These are phyloP conservation scores for Grigorovia transvaalensis DNA, from an alignment of 805 yeast genomes.

Conservation along the genomic window DNA sequence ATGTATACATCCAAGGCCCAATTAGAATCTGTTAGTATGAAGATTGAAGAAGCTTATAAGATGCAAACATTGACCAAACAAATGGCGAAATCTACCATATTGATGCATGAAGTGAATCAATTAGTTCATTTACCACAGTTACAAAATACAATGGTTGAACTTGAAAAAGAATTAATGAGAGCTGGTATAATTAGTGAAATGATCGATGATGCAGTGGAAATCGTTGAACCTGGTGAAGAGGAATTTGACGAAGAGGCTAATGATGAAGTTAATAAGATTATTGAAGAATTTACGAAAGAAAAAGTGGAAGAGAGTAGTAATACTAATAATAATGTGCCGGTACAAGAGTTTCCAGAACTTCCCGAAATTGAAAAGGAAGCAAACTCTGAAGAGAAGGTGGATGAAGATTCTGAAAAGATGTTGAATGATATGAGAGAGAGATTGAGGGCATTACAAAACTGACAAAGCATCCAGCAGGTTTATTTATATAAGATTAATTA, in stretches of 20 bases:
- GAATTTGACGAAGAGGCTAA: slow-evolving; percentile 57
- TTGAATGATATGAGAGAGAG: slow-evolving; percentile 84
- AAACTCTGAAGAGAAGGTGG: slow-evolving; percentile 35
- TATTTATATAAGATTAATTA: neutral
- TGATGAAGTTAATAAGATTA: slow-evolving; percentile 56
- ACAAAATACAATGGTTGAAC: slow-evolving; percentile 70
- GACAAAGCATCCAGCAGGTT: neutral
- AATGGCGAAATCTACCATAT: slow-evolving; percentile 62
- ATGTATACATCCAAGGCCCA: slow-evolving; percentile 76
- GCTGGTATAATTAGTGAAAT: slow-evolving; percentile 86
- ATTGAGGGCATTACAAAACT: slow-evolving; percentile 69
- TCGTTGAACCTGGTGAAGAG: slow-evolving; percentile 40
- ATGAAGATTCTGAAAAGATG: slow-evolving; percentile 62
- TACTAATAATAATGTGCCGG: slow-evolving; percentile 24
- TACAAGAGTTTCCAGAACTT: slow-evolving; percentile 14
- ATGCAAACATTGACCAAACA: slow-evolving; percentile 74
- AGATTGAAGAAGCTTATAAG: slow-evolving; percentile 85
- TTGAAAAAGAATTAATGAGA: slow-evolving; percentile 78
- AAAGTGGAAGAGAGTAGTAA: slow-evolving; percentile 28
- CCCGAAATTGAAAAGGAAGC: slow-evolving; percentile 26
- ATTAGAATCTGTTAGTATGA: slow-evolving; percentile 74
- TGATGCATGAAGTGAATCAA: slow-evolving; percentile 82
- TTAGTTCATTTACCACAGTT: slow-evolving; percentile 72
- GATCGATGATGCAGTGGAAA: slow-evolving; percentile 84
- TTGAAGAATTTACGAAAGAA: slow-evolving; percentile 36